phyloP scores from a whole-genome alignment of 225 moss, liverwort and hornwort genomes.

The Polytrichum commune region DNA sequence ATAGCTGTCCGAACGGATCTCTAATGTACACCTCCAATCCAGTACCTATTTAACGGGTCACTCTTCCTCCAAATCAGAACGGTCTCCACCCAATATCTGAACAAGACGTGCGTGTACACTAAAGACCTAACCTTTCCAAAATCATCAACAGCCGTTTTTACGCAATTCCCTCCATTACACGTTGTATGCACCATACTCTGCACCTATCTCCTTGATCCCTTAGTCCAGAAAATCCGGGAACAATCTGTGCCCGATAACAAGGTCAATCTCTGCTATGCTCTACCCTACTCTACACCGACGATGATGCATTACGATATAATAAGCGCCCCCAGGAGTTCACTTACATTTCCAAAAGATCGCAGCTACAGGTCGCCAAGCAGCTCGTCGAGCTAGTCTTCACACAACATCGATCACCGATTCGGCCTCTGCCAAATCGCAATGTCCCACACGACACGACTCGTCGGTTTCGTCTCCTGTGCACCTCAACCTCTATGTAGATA shows the following conservation, averaged over 20 bases:
- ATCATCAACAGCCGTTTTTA: too few relatives aligned
- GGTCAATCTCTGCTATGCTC: too few relatives aligned
- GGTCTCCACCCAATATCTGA: background rate
- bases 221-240: background rate
- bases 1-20: background rate
- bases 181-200: background rate
- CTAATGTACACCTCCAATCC: background rate
- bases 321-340: background rate
- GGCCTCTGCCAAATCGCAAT: background rate
- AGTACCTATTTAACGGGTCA: background rate
- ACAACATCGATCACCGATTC: constrained; percentile 6
- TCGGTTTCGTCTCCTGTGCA: too few relatives aligned
- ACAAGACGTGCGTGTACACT: background rate
- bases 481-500: too few relatives aligned
- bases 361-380: background rate
- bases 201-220: background rate
- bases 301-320: background rate
- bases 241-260: background rate
- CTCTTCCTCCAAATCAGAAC: background rate
- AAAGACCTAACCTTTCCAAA: background rate
- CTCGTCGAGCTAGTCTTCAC: constrained; percentile 2
- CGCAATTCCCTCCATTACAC: background rate
- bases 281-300: background rate
- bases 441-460: background rate
- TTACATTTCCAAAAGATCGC: constrained; percentile 5